Conservation (phyloP, 768 basidiomycete genomes). For the Lactarius psammicola region DNA sequence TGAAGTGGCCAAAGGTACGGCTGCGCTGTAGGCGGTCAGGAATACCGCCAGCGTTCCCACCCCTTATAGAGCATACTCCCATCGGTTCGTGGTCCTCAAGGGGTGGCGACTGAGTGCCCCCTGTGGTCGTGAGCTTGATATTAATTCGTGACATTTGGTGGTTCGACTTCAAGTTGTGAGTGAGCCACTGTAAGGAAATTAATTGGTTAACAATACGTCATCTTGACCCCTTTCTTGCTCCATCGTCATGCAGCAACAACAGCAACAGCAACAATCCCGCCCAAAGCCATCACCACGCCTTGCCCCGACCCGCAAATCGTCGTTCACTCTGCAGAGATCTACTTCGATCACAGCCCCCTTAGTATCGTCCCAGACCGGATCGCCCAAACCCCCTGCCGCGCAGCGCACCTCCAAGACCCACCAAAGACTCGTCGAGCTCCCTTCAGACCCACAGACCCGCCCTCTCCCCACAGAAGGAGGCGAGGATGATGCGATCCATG, state of each 20-base stretch:
- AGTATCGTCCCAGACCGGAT: neutral
- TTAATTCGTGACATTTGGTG: conserved; percentile 12
- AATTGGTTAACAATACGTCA: conserved; percentile 15
- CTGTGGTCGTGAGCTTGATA: neutral
- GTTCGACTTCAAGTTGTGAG: neutral
- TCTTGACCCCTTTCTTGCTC: conserved; percentile 4
- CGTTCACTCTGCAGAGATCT: conserved; percentile 10
- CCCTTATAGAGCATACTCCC: conserved; percentile 26
- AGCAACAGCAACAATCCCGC: conserved; percentile 14
- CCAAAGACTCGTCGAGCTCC: conserved; percentile 86
- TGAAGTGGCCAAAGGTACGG: conserved; percentile 11
- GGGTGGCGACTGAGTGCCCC: conserved; percentile 28
- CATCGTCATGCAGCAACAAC: conserved; percentile 10
- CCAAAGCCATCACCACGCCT: conserved; percentile 3
- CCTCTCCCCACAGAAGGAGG: conserved; percentile 41
- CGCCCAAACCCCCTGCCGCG: conserved; percentile 31
- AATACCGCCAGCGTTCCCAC: conserved; percentile 25
- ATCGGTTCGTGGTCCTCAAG: conserved; percentile 23
- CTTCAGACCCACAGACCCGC: conserved; percentile 85
- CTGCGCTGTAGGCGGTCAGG: conserved; percentile 28
- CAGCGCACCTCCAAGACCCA: conserved; percentile 88
- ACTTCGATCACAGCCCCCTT: neutral
- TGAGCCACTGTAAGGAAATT: neutral
- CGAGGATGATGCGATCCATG: conserved; percentile 52
- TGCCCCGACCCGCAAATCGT: conserved; percentile 2